These are phyloP conservation scores for Geranium incanum DNA, from an alignment of 441 rosid species.

Conservation along the genomic window DNA sequence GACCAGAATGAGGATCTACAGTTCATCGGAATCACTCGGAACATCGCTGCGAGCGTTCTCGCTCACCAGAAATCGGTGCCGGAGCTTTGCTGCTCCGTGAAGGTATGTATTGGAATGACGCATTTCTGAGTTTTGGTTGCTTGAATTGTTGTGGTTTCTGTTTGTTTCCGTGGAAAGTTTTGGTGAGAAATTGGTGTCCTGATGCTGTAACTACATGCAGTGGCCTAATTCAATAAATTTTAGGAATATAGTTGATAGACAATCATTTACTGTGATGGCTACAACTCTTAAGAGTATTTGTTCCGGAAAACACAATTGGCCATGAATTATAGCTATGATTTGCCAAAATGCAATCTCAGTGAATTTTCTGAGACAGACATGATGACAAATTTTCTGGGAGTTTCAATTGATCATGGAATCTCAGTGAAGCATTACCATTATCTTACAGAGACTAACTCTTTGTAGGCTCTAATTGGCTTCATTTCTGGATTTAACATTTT, in stretches of 20 bases:
- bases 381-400: background rate
- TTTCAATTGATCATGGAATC: background rate
- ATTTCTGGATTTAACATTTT: background rate
- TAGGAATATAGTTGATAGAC: no score
- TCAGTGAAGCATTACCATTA: background rate
- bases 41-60: conserved; percentile 61
- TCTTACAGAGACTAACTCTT: background rate
- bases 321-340: background rate
- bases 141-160: background rate
- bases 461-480: background rate
- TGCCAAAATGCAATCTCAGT: background rate
- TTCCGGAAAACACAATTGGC: no score
- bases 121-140: background rate
- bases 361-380: no score
- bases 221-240: background rate
- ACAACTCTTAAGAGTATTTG: background rate
- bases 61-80: conserved; percentile 60
- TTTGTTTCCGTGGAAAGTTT: conserved; percentile 2
- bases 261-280: background rate
- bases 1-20: conserved; percentile 60
- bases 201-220: background rate
- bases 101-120: conserved; percentile 30
- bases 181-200: background rate
- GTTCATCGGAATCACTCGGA: conserved; percentile 78
- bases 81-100: conserved; percentile 64